These are phyloP conservation scores for Fusarium decemcellulare DNA, from an alignment of 2,329 filamentous ascomycete genomes.

Conservation along the genomic window DNA sequence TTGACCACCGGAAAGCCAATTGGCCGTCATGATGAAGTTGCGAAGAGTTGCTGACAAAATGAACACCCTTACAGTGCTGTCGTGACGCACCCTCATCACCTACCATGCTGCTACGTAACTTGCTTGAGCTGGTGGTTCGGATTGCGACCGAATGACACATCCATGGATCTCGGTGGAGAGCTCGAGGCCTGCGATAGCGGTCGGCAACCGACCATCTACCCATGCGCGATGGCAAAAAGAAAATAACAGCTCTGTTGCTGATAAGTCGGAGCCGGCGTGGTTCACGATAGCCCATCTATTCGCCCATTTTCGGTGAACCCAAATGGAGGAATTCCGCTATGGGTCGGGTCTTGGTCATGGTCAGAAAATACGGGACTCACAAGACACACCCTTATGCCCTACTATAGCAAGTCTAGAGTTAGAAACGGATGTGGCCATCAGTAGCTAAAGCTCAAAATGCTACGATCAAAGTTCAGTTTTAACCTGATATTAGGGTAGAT, in stretches of 20 bases:
- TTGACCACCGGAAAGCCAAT: not conserved
- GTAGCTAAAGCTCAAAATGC: too few species aligned
- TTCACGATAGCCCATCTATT: not conserved
- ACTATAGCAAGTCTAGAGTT: too few species aligned
- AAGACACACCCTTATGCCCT: too few species aligned
- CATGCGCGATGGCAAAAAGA: not conserved
- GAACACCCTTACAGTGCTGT: constrained; percentile 1
- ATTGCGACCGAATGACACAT: constrained; percentile 5
- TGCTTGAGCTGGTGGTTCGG: constrained; percentile 5
- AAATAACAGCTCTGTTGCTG: not conserved
- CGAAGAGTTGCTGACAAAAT: constrained; percentile 9
- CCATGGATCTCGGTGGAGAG: not conserved
- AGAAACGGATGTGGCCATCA: too few species aligned
- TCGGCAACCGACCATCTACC: not conserved
- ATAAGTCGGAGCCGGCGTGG: not conserved
- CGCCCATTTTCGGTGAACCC: constrained; percentile 14
- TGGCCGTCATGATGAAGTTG: not conserved
- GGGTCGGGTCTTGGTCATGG: not conserved
- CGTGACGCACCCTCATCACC: not conserved
- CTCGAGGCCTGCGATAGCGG: not conserved
- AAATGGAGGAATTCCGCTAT: constrained; percentile 27
- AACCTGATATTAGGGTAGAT: too few species aligned
- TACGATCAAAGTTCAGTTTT: too few species aligned
- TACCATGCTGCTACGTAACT: not conserved
- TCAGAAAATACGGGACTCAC: too few species aligned